These are phyloP conservation scores for Alternaria rosae DNA, from an alignment of 2,329 filamentous ascomycete species.

Conservation along the genomic window DNA sequence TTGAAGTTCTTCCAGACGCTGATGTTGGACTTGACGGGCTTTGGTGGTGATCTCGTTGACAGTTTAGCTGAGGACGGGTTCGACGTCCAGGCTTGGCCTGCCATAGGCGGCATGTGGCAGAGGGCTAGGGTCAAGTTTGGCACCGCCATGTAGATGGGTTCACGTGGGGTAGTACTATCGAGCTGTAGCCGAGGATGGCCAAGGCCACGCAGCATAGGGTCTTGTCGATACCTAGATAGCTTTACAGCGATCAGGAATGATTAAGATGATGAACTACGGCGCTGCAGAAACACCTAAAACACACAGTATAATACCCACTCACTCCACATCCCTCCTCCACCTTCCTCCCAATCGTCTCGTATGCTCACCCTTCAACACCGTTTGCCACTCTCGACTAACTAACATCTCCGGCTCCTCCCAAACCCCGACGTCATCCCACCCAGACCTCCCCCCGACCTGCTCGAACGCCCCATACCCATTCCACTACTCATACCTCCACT, in stretches of 20 bases:
- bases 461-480: neutral
- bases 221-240: neutral
- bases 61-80: slow-evolving; percentile 31
- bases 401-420: slow-evolving; percentile 12
- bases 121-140: slow-evolving; percentile 6
- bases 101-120: neutral
- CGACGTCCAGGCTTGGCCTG: slow-evolving; percentile 18
- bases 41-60: slow-evolving; percentile 24
- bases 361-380: neutral
- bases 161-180: no score
- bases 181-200: neutral
- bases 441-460: neutral
- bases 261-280: neutral
- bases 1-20: slow-evolving; percentile 25
- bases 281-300: neutral
- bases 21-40: slow-evolving; percentile 18
- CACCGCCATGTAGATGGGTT: neutral
- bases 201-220: neutral
- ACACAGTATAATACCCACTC: neutral
- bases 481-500: neutral
- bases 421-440: slow-evolving; percentile 1
- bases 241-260: neutral
- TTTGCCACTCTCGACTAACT: neutral
- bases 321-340: neutral
- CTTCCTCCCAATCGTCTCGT: neutral